Evolutionary conservation across 768 basidiomycete genomes (phyloP), one percentile per base, ranked within the genome.

Genomic region (Lentinula lateritia): DNA sequence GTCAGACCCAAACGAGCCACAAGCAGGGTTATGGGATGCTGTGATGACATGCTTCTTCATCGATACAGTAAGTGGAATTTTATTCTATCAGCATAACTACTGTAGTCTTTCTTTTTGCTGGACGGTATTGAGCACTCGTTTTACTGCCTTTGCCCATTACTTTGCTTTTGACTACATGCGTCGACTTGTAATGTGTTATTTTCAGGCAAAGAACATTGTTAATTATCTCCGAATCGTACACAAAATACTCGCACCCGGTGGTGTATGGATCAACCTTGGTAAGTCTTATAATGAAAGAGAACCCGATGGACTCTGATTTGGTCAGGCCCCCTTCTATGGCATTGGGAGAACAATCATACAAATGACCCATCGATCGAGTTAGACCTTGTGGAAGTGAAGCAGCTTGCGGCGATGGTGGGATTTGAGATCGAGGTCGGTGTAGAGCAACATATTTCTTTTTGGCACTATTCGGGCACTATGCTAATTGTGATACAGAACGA

Each of bases 41-140:
- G 82, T 98, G 6, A 72, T 97, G 65, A 98, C 95, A 1, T 98
- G 94, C 70, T 98, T 98, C 81, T 98, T 98, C 78, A 88, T 98
- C 54, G 95, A 99, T 69, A 97, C 95, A 3, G 94, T 93, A 66
- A 63, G 82, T 67, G 55, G 32, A 38, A 18, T n/a, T 2, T 1
- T 6, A 36, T 36, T 28, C 28, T 28, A 28, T 28, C 28, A 28
- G 28, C 28, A 28, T 28, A 23, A 2, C 28, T 28, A 28, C 28
- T 28, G 28, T 28, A 28, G 28, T 28, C 28, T 28, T 7, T 60
- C 16, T 43, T 9, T 46, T 42, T 5, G 56, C 23, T n/a, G 16
- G 15, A 61, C 36, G 41, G 20, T 18, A 45, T 28, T 18, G 36
- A 15, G 36, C 55, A 9, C 39, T 38, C 16, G 34, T 42, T 28